A percentile compares a stretch with the other conserved stretches of the same genome.
These are phyloP conservation scores for Volvox africanus DNA, from an alignment of 139 green algal species.

Conservation along the genomic window DNA sequence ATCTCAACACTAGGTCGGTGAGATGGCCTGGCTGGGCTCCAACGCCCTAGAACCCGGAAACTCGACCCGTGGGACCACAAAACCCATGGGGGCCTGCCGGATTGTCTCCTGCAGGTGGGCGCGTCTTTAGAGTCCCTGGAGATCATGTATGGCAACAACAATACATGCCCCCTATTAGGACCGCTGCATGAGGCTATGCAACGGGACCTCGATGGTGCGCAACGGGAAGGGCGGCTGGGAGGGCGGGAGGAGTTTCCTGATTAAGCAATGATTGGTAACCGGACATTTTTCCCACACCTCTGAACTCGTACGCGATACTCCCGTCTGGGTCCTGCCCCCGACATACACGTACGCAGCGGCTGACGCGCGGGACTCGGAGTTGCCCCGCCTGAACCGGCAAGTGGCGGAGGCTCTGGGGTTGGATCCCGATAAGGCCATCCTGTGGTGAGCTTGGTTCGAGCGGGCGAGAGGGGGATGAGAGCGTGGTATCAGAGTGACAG, in stretches of 20 bases:
- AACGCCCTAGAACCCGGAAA: too few species aligned
- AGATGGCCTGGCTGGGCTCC: too few species aligned
- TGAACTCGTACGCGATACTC: background rate
- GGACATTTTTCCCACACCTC: background rate
- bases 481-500: too few species aligned
- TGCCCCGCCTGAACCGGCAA: slow-evolving; percentile 25
- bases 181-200: slow-evolving; percentile 32
- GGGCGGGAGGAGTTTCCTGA: too few species aligned
- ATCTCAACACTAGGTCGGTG: too few species aligned
- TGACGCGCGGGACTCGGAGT: slow-evolving; percentile 35
- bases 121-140: background rate
- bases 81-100: too few species aligned
- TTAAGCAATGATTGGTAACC: too few species aligned
- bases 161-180: slow-evolving; percentile 1
- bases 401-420: slow-evolving; percentile 41
- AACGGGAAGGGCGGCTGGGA: background rate
- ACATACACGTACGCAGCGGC: background rate
- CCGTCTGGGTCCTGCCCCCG: background rate
- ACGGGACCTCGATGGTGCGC: slow-evolving; percentile 24
- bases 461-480: too few species aligned
- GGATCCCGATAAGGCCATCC: background rate
- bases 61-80: too few species aligned
- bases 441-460: background rate
- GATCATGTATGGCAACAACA: slow-evolving; percentile 52
- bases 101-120: background rate